Evolutionary conservation across 1,284 basidiomycete genomes (phyloP).

Genomic region (Cryptococcus sp.): DNA sequence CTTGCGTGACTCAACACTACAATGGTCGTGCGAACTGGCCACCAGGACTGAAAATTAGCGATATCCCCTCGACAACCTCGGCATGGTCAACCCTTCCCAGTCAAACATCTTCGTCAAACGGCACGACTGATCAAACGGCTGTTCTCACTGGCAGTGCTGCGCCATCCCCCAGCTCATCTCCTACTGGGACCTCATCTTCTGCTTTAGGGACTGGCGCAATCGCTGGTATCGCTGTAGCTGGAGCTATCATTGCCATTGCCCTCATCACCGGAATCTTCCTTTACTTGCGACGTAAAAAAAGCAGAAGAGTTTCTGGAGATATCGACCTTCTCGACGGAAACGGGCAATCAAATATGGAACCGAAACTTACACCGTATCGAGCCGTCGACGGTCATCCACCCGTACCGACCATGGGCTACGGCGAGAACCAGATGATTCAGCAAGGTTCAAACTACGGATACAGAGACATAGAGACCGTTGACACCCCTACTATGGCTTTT

Average conservation of each 20-base stretch:
- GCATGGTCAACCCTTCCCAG: neutral
- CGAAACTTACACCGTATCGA: conserved; percentile 1
- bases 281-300: neutral
- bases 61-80: neutral
- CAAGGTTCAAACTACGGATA: neutral
- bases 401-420: neutral
- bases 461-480: neutral
- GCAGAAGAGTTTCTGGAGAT: neutral
- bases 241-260: neutral
- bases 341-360: neutral
- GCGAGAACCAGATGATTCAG: neutral
- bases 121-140: neutral
- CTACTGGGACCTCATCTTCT: neutral
- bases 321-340: conserved; percentile 1
- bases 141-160: neutral
- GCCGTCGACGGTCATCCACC: neutral
- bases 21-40: neutral
- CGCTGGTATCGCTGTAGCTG: conserved; percentile 1
- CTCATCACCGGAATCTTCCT: neutral
- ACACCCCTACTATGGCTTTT: neutral
- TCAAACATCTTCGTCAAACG: neutral
- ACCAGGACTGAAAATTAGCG: neutral
- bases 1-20: conserved; percentile 1
- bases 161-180: neutral
- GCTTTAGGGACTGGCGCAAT: neutral